Base-by-base conservation (phyloP, 805 yeast genomes). In the Yarrowia osloensis region DNA sequence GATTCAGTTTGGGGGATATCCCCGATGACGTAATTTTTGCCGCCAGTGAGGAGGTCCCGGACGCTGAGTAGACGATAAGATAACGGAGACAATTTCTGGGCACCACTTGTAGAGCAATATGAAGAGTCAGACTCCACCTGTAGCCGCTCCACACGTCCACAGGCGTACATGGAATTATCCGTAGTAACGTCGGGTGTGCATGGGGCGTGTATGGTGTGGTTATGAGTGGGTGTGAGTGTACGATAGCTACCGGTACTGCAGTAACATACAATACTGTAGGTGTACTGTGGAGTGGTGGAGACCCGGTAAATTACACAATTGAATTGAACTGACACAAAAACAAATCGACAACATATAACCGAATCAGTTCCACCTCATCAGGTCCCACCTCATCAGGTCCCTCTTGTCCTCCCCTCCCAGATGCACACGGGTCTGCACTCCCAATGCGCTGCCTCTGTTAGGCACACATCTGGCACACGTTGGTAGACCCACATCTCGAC, bases 21-120 rank as follows among this genome's bases (percentile, higher is more conserved):
- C 55, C 40, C 40, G 19, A 50, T 50, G 57, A 50, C 57, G 57
- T 50, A 50, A 50, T 50, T 50, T 50, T 50, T 33, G 40, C 57
- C 57, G 57, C 57, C 42, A n/a, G 21, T 12, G 13, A 19, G 54
- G 13, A 37, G 52, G 33, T n/a, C n/a, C n/a, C n/a, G n/a, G n/a
- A n/a, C n/a, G n/a, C n/a, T n/a, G n/a, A n/a, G n/a, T n/a, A n/a
- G n/a, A n/a, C n/a, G n/a, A n/a, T n/a, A n/a, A n/a, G n/a, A n/a
- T n/a, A n/a, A n/a, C n/a, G n/a, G n/a, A n/a, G n/a, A n/a, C n/a
- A n/a, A n/a, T n/a, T n/a, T n/a, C n/a, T n/a, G n/a, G n/a, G n/a
- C n/a, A n/a, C n/a, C n/a, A n/a, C n/a, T n/a, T n/a, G n/a, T n/a
- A n/a, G n/a, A n/a, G n/a, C n/a, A n/a, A 19, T 24, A 21, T 42